Base-by-base conservation (phyloP, 2,329 filamentous ascomycete species). In the Cytospora leucostoma region DNA sequence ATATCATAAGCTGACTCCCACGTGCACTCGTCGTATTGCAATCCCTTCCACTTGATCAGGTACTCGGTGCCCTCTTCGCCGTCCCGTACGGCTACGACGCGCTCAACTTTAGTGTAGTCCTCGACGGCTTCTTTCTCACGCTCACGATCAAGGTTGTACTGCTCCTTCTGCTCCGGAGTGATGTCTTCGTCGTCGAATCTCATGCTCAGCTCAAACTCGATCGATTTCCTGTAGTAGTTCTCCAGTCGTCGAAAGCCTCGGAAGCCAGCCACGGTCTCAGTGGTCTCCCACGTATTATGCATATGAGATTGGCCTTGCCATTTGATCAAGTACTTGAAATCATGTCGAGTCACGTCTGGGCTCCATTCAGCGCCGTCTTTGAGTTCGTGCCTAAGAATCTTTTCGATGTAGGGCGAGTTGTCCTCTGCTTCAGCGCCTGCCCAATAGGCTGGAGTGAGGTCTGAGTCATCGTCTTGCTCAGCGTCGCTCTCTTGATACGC, bases 251-350 rank as follows among this genome's bases (percentile, higher is more conserved):
- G 91, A 68, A 89, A 89, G 65, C 95, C 94, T 66, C 92, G 91
- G 73, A 89, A 90, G n/a, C 88, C 85, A 32, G 86, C 83, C 34
- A 97, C 84, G 21, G 82, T 84, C 61, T 91, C 88, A 64, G 89
- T 88, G 0, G 88, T 88, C 76, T 98, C 93, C 94, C 95, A 99
- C 0, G 93, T 96, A 62, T 96, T 91, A 78, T 99, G 95, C 70
- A 96, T 88, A 74, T 99, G 93, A 12, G 95, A 96, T 76, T 93
- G 92, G 68, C 89, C 92, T 76, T 97, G 92, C 95, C 96, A 99
- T 79, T 99, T 99, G 76, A 99, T 93, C 76, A 89, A 85, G 70
- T 83, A 99, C 72, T 98, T 92, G 70, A 95, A 97, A 72, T 97
- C 91, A 59, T 93, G 86, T 69, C 84, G 82, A 32, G 76, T 81